Evolutionary conservation across 805 yeast species (phyloP).

Genomic region (Teunomyces aglyptinius): DNA sequence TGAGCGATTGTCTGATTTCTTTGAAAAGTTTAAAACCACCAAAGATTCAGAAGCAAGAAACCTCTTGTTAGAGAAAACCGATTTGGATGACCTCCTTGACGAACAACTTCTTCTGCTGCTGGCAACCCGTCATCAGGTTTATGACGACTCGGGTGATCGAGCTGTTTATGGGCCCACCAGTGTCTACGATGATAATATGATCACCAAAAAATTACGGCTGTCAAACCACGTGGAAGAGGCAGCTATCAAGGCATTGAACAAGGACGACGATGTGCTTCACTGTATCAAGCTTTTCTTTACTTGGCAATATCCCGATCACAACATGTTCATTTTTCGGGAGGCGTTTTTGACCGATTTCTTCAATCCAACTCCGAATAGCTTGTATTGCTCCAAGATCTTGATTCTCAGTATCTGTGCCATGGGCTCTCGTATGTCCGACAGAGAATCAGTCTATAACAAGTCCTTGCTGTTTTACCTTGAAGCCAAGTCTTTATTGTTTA

Average conservation of each 20-base stretch:
- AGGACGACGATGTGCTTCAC: constrained; percentile 33
- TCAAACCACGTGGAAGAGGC: constrained; percentile 7
- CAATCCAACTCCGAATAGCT: constrained; percentile 48
- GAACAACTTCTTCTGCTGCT: not conserved
- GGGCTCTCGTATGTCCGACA: constrained; percentile 52
- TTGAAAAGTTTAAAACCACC: constrained; percentile 22
- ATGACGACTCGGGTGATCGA: constrained; percentile 15
- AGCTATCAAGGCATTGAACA: constrained; percentile 27
- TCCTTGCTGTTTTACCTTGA: constrained; percentile 46
- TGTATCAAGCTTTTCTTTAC: constrained; percentile 49
- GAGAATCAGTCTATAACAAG: constrained; percentile 38
- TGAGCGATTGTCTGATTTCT: constrained; percentile 20
- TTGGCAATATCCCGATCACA: constrained; percentile 67
- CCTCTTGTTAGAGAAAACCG: constrained; percentile 18
- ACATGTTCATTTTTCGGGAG: constrained; percentile 62
- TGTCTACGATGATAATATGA: constrained; percentile 37
- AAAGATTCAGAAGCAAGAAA: constrained; percentile 17
- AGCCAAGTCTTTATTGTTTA: constrained; percentile 44
- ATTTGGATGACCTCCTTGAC: constrained; percentile 13
- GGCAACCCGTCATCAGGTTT: not conserved
- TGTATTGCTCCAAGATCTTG: constrained; percentile 55
- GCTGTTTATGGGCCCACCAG: constrained; percentile 47
- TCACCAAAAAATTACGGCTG: constrained; percentile 15
- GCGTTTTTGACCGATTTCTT: constrained; percentile 61
- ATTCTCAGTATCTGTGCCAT: constrained; percentile 58